Percentiles rank a stretch among this genome's conserved stretches.
Conservation (phyloP, 768 basidiomycete genomes). For the Pleurotus cornucopiae region DNA sequence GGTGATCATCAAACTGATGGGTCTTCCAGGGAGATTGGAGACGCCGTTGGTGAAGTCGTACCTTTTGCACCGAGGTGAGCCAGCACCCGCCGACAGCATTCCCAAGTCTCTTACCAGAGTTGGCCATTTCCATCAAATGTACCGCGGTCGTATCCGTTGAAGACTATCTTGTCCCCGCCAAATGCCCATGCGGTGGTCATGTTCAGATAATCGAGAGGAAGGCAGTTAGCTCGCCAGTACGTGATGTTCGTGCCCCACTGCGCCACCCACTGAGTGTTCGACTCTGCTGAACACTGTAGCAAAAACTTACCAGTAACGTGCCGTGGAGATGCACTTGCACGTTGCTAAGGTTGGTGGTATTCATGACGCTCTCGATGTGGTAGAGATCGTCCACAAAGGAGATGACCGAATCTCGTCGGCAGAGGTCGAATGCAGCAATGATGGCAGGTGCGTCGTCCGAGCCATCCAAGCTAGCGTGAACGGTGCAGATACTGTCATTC, state of each 20-base stretch:
- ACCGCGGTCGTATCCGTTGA: conserved; percentile 26
- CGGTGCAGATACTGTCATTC: conserved; percentile 8
- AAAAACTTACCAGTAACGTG: conserved; percentile 26
- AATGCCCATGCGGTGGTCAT: conserved; percentile 32
- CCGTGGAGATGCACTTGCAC: conserved; percentile 28
- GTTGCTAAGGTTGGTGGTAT: conserved; percentile 28
- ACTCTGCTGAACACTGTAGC: too few species aligned
- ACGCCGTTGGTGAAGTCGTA: conserved; percentile 33
- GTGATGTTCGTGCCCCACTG: conserved; percentile 31
- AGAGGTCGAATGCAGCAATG: conserved; percentile 14
- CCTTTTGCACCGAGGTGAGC: conserved; percentile 13
- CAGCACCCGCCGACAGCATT: too few species aligned
- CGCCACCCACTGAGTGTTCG: too few species aligned
- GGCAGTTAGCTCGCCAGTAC: conserved; percentile 31
- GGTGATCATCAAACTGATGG: conserved; percentile 30
- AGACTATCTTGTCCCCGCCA: conserved; percentile 25
- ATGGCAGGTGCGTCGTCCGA: conserved; percentile 21
- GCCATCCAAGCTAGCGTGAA: conserved; percentile 13
- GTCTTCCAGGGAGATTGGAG: conserved; percentile 31
- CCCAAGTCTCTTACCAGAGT: conserved; percentile 22
- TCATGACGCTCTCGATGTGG: conserved; percentile 27
- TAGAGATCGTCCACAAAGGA: conserved; percentile 26
- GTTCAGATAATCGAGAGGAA: conserved; percentile 32
- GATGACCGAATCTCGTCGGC: conserved; percentile 18
- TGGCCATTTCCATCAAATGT: conserved; percentile 40